Base-by-base conservation (phyloP, 164 flowering plant genomes). In the Chloranthus sessilifolius region DNA sequence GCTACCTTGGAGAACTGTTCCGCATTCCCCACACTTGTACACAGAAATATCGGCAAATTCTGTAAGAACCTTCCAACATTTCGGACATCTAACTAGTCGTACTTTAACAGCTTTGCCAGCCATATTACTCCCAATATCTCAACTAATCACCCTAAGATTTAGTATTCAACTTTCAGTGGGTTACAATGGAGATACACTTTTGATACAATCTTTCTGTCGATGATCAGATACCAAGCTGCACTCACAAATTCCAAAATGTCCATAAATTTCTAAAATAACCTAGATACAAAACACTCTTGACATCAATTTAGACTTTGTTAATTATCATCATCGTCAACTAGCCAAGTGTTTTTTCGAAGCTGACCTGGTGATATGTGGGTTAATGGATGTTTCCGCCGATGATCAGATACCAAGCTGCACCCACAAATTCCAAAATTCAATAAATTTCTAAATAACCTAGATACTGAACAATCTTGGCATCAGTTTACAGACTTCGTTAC, bases 21-120 rank as follows among this genome's bases (percentile, higher is more conserved):
- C 66, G 52, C 96, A 88, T 56, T 84, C 90, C 30, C 96, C 96
- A 64, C 96, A 88, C 58, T 62, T 52, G 59, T 85, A 88, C 7
- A 88, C 49, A 19, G 78, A 72, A 70, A 77, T 19, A 28, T 75
- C 61, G 3, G 77, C 50, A 37, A 51, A 35, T 67, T 88, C 96
- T 6, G 73, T 68, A 52, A 88, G 88, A 64, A 82, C 43, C 46
- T 42, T 21, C 25, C 33, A 47, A 46, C 96, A 88, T 66, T 61
- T 88, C 16, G 96, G 96, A 56, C 96, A 88, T 57, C 53, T 62
- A 40, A 88, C 96, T 1, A 81, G 10, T 52, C 94, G 74, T 41
- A 76, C 61, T 67, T 74, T 70, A 7, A 59, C 46, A 24, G 12
- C 5, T 34, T 19, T 58, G 21, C 59, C 43, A 1, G 52, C 54